Evolutionary conservation across 2,329 filamentous ascomycete species (phyloP).

Genomic region (Stagonosporopsis cucurbitacearum): DNA sequence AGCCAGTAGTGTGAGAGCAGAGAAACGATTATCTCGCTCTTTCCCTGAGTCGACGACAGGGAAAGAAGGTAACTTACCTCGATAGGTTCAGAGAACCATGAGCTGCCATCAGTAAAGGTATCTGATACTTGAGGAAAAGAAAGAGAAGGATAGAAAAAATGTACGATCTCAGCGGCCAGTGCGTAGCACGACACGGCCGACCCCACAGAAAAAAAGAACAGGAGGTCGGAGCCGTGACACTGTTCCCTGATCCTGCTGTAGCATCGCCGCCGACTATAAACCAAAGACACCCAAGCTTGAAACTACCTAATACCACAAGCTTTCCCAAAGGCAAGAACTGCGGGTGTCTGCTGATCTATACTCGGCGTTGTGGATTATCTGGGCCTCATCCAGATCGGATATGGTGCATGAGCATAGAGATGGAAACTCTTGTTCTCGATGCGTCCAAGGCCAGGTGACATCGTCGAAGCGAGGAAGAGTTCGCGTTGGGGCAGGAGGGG

Average conservation of each 20-base stretch:
- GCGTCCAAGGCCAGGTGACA: neutral
- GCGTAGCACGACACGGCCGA: neutral
- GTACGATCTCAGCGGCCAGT: neutral
- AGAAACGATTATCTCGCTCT: neutral
- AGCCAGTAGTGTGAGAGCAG: neutral
- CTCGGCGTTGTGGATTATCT: neutral
- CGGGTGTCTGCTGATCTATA: neutral
- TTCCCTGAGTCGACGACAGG: neutral
- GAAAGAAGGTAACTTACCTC: neutral
- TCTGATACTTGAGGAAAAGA: neutral
- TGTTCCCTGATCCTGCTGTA: neutral
- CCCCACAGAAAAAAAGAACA: no score
- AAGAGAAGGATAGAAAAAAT: neutral
- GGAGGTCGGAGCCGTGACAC: neutral
- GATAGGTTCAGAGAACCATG: neutral
- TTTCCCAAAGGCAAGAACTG: neutral
- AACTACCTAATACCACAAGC: neutral
- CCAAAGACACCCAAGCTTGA: neutral
- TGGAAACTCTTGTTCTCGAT: neutral
- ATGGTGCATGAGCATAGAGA: neutral
- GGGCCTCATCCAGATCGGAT: constrained; percentile 1
- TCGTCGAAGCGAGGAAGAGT: neutral
- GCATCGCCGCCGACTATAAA: neutral
- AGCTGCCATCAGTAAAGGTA: neutral
- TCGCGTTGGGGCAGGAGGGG: neutral